Evolutionary conservation across 352 stramenopile species (phyloP).

Genomic region (Globisporangium polare): DNA sequence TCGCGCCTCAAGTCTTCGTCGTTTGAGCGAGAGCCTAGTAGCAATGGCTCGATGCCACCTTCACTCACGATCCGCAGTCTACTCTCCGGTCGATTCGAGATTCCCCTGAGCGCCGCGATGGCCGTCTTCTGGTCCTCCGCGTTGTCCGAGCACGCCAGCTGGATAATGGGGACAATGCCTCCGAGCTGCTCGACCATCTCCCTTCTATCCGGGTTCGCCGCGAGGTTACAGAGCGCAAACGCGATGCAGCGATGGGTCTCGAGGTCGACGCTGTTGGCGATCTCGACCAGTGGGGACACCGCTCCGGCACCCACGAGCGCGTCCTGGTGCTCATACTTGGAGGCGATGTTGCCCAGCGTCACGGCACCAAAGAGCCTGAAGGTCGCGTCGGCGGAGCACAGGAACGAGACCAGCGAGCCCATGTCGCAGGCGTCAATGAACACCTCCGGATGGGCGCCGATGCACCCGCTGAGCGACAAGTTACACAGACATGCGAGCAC

Average conservation of each 20-base stretch:
- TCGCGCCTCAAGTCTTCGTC: slow-evolving; percentile 84
- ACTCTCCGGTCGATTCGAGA: slow-evolving; percentile 81
- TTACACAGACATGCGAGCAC: slow-evolving; percentile 97
- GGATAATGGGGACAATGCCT: slow-evolving; percentile 93
- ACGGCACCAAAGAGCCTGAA: slow-evolving; percentile 95
- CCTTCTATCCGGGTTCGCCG: slow-evolving; percentile 81
- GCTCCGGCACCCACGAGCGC: slow-evolving; percentile 83
- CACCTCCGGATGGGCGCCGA: slow-evolving; percentile 85
- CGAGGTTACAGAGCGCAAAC: slow-evolving; percentile 95
- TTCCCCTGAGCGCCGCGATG: slow-evolving; percentile 88
- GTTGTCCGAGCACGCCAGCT: slow-evolving; percentile 90
- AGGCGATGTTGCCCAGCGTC: slow-evolving; percentile 94
- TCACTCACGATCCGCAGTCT: slow-evolving; percentile 88
- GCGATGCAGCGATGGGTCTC: slow-evolving; percentile 96
- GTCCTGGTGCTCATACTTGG: slow-evolving; percentile 67
- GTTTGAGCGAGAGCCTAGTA: slow-evolving; percentile 69
- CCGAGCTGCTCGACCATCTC: slow-evolving; percentile 90
- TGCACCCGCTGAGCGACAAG: slow-evolving; percentile 93
- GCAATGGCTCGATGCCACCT: slow-evolving; percentile 86
- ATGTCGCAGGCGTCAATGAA: slow-evolving; percentile 92
- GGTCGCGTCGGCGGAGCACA: slow-evolving; percentile 93
- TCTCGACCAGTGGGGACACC: slow-evolving; percentile 90
- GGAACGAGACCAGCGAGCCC: slow-evolving; percentile 89
- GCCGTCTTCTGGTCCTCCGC: slow-evolving; percentile 87
- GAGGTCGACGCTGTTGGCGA: slow-evolving; percentile 89